phyloP scores from a whole-genome alignment of 371 early-diverging fungal species.

The Umbelopsis sp. region DNA sequence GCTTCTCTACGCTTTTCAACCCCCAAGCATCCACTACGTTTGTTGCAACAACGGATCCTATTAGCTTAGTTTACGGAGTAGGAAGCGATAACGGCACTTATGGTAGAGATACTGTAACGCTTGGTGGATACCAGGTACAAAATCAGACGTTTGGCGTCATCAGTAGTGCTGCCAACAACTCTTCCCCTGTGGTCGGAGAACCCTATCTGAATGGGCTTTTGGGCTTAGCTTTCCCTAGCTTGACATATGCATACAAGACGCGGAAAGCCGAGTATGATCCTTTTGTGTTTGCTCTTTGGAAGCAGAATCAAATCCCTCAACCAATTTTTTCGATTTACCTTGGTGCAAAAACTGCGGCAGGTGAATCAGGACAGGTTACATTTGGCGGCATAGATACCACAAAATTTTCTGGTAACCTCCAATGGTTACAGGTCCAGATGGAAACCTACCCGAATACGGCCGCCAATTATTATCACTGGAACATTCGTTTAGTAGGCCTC shows the following conservation, averaged over 20 bases:
- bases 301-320: slow-evolving; percentile 30
- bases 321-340: slow-evolving; percentile 45
- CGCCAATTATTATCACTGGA: slow-evolving; percentile 36
- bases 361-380: slow-evolving; percentile 50
- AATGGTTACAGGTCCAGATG: slow-evolving; percentile 37
- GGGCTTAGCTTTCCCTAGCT: slow-evolving; percentile 38
- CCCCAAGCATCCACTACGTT: slow-evolving; percentile 31
- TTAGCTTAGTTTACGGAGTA: slow-evolving; percentile 39
- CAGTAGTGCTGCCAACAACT: slow-evolving; percentile 20
- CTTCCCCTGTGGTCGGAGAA: slow-evolving; percentile 14
- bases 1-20: slow-evolving; percentile 34
- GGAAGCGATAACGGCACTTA: slow-evolving; percentile 43
- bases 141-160: slow-evolving; percentile 39
- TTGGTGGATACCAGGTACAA: slow-evolving; percentile 28
- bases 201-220: slow-evolving; percentile 39
- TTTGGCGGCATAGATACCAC: slow-evolving; percentile 59
- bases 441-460: slow-evolving; percentile 20
- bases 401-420: slow-evolving; percentile 48
- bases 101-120: slow-evolving; percentile 34
- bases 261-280: slow-evolving; percentile 27
- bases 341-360: slow-evolving; percentile 24
- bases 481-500: slow-evolving; percentile 29
- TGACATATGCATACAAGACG: slow-evolving; percentile 22
- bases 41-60: slow-evolving; percentile 26
- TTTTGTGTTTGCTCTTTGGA: slow-evolving; percentile 33